phyloP scores from a whole-genome alignment of 371 early-diverging fungal species.

The Dichotomocladium elegans region DNA sequence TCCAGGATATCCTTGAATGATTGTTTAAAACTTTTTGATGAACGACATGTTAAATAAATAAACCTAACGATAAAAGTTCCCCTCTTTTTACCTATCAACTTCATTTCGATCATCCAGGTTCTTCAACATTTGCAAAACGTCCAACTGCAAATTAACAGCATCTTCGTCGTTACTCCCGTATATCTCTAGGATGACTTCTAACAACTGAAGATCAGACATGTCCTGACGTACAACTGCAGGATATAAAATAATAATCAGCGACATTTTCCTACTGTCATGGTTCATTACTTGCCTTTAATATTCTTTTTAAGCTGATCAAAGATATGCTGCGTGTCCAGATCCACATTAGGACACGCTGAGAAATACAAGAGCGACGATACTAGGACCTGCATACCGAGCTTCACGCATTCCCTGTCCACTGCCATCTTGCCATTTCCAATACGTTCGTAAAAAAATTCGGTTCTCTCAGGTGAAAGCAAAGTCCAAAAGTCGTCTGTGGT shows the following conservation, averaged over 20 bases:
- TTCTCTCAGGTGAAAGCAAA: slow-evolving; percentile 2
- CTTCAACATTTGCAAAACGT: slow-evolving; percentile 2
- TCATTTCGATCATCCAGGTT: neutral
- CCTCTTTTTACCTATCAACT: neutral
- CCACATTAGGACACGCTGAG: neutral
- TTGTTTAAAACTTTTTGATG: neutral
- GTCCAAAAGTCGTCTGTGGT: neutral
- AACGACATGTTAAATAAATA: neutral
- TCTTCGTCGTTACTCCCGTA: slow-evolving; percentile 17
- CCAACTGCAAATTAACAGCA: slow-evolving; percentile 13
- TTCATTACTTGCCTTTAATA: no score
- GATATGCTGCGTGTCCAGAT: no score
- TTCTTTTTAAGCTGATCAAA: no score
- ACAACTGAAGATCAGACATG: neutral
- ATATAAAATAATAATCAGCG: no score
- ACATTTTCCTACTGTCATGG: no score
- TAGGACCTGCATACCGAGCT: slow-evolving; percentile 5
- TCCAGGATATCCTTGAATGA: neutral
- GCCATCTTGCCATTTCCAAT: neutral
- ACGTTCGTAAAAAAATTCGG: slow-evolving; percentile 13
- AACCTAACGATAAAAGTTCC: no score
- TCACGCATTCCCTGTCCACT: slow-evolving; percentile 14
- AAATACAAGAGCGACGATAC: neutral
- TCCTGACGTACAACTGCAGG: neutral
- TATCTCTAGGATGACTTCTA: slow-evolving; percentile 9